Percentiles rank a stretch among this genome's conserved stretches.
These are phyloP conservation scores for Trypanosoma melophagium DNA, from an alignment of 208 protist genomes.

Conservation along the genomic window DNA sequence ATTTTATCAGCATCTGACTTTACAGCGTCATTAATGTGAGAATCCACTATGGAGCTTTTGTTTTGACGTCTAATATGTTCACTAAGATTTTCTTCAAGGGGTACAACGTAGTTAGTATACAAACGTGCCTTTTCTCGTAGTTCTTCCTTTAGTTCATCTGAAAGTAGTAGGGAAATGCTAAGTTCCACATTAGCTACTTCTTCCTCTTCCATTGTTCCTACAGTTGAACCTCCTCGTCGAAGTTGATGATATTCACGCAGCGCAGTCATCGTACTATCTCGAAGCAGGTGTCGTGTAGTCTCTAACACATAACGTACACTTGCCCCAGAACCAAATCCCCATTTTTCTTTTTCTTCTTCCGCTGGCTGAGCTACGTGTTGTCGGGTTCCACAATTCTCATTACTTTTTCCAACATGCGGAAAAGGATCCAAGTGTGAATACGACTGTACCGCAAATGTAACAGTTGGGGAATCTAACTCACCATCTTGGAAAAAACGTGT, in stretches of 20 bases:
- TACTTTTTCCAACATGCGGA: constrained; percentile 22
- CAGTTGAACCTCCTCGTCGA: neutral
- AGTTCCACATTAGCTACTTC: constrained; percentile 30
- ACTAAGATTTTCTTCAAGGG: constrained; percentile 50
- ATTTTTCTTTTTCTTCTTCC: neutral
- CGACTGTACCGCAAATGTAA: constrained; percentile 52
- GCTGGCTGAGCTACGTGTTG: constrained; percentile 1
- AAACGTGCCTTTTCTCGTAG: constrained; percentile 72
- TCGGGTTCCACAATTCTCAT: neutral
- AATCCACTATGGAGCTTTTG: too few species aligned
- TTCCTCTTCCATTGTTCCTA: neutral
- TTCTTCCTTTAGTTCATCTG: constrained; percentile 46
- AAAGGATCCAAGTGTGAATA: constrained; percentile 77
- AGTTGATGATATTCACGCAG: constrained; percentile 36
- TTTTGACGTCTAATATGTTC: constrained; percentile 43
- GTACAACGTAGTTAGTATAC: constrained; percentile 60
- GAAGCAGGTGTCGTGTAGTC: constrained; percentile 48
- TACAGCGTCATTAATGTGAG: neutral
- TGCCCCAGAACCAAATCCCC: neutral
- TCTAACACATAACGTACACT: constrained; percentile 65
- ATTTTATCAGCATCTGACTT: constrained; percentile 7
- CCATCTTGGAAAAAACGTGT: constrained; percentile 57
- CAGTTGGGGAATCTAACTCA: constrained; percentile 50
- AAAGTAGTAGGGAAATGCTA: constrained; percentile 50
- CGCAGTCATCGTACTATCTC: constrained; percentile 36